Base-by-base conservation (phyloP, 148 eudicot genomes). In the Camellia granthamiana region DNA sequence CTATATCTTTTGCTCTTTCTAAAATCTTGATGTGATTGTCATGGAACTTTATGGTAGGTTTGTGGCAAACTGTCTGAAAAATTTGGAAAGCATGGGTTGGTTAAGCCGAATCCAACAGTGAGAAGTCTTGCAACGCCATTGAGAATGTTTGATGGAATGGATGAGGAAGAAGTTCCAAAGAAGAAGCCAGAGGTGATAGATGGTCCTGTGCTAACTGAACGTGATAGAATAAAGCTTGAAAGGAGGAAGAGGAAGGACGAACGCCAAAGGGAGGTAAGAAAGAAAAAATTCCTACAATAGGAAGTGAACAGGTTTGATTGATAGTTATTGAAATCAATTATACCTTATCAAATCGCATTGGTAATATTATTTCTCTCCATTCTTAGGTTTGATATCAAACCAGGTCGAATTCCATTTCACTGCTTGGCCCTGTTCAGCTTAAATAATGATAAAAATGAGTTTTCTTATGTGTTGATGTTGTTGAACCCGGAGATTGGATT, bases 211-310 rank as follows among this genome's bases (percentile, higher is more conserved):
- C 84, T 94, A 78, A 90, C 99, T 62, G 98, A 97, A 80, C 99
- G 99, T 60, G 99, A 97, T 85, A 92, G 91, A 85, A 68, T 97
- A 78, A 97, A 94, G 82, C 87, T 94, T 85, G 98, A 97, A 83
- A 92, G 99, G 75, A 92, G 88, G 62, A 94, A 94, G 85, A 90
- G 99, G 74, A 94, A 97, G 86, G 99, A 97, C 0, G 99, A 97
- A 55, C 97, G 99, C 6, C 98, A 92, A 84, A 87, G 99, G 84
- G 99, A 97, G 98, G 99, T 96, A 85, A 80, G 12, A 21, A 52
- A 18, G 13, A 21, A 52, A 18, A n/a, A 21, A 16, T 7, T 19
- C 47, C 9, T 0, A 66, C n/a, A 49, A 58, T 19, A 73, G 23
- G 11, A 65, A 14, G 30, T 51, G 68, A 55, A 16, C 63, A 14